phyloP scores from a whole-genome alignment of 805 yeast species.

The Barnettozyma sucrosica region DNA sequence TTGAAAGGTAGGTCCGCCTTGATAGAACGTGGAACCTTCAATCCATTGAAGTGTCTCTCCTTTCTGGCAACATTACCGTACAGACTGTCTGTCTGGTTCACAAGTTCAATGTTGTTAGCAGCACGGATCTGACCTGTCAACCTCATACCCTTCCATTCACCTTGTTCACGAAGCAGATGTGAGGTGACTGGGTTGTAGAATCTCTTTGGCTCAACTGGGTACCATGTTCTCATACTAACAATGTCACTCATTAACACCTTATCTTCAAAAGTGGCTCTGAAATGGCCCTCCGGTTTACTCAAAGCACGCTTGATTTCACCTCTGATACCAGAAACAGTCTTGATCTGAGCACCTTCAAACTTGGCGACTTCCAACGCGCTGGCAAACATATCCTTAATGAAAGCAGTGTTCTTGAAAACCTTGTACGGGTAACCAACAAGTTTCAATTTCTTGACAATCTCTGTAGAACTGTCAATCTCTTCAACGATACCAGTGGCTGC shows the following conservation, averaged over 20 bases:
- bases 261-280: conserved; percentile 95
- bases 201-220: conserved; percentile 83
- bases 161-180: conserved; percentile 65
- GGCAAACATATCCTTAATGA: conserved; percentile 93
- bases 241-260: conserved; percentile 87
- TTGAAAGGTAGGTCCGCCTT: conserved; percentile 81
- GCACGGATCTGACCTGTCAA: conserved; percentile 92
- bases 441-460: conserved; percentile 92
- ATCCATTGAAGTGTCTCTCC: conserved; percentile 80
- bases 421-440: conserved; percentile 93
- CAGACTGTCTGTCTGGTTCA: conserved; percentile 44
- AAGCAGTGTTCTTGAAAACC: conserved; percentile 92
- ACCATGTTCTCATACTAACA: conserved; percentile 90
- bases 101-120: conserved; percentile 59
- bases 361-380: conserved; percentile 92
- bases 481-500: conserved; percentile 96
- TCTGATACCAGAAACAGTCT: conserved; percentile 94
- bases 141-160: conserved; percentile 94
- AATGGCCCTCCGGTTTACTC: conserved; percentile 91
- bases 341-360: conserved; percentile 95
- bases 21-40: conserved; percentile 77
- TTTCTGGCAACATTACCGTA: conserved; percentile 73
- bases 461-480: conserved; percentile 82
- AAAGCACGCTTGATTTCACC: conserved; percentile 97
- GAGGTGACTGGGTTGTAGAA: conserved; percentile 97